These are phyloP conservation scores for Kurtzmaniella quercitrusa DNA, from an alignment of 1,139 yeast genomes.

Conservation along the genomic window DNA sequence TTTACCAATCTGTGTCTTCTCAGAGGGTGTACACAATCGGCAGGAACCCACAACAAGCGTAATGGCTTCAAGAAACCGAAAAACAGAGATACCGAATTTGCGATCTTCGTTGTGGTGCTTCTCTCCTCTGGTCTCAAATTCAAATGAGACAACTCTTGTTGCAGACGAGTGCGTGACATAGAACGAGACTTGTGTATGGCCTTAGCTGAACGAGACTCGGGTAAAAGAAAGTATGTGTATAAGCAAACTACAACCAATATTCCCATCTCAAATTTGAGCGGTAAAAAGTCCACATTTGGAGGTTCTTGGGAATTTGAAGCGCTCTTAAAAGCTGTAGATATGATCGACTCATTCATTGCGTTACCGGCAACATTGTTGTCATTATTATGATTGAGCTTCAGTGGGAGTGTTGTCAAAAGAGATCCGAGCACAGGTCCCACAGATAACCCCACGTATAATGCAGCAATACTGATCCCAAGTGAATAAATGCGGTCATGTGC, in stretches of 20 bases:
- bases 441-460: slow-evolving; percentile 57
- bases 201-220: slow-evolving; percentile 55
- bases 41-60: slow-evolving; percentile 34
- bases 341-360: neutral
- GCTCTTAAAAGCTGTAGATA: neutral
- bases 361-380: slow-evolving; percentile 4
- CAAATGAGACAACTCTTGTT: slow-evolving; percentile 2
- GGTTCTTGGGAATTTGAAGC: slow-evolving; percentile 7
- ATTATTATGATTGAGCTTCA: slow-evolving; percentile 4
- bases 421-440: slow-evolving; percentile 64
- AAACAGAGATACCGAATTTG: neutral
- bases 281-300: slow-evolving; percentile 20
- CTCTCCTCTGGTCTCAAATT: neutral
- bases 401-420: slow-evolving; percentile 19
- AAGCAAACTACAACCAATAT: slow-evolving; percentile 22
- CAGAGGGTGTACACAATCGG: slow-evolving; percentile 22
- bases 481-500: slow-evolving; percentile 50
- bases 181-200: slow-evolving; percentile 47
- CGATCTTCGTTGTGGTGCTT: neutral
- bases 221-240: slow-evolving; percentile 37
- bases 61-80: slow-evolving; percentile 46
- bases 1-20: slow-evolving; percentile 11
- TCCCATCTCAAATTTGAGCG: slow-evolving; percentile 28
- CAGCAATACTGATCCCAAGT: slow-evolving; percentile 55
- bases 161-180: slow-evolving; percentile 7